These are phyloP conservation scores for Suhomyces canberraensis DNA, from an alignment of 805 yeast genomes.

Conservation along the genomic window DNA sequence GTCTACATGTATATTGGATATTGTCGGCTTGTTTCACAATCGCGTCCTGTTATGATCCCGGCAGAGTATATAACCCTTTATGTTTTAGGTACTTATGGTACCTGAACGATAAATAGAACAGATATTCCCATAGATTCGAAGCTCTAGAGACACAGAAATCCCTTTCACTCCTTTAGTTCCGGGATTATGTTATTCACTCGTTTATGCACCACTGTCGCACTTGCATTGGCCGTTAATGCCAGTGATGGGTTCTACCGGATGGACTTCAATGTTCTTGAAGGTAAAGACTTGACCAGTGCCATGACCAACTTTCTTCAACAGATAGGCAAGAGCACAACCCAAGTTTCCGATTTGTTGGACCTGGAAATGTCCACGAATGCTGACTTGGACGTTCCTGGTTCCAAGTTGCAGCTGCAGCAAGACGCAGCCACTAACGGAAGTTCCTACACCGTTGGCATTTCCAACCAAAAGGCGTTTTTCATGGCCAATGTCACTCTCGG, in stretches of 20 bases:
- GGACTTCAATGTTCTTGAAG: conserved; percentile 24
- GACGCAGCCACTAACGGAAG: neutral
- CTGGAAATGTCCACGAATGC: neutral
- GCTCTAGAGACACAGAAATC: no score
- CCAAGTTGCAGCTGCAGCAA: neutral
- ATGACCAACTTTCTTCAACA: conserved; percentile 11
- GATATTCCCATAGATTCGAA: no score
- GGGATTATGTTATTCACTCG: conserved; percentile 6
- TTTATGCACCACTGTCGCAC: conserved; percentile 6
- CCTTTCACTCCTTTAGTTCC: no score
- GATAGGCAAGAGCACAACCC: neutral
- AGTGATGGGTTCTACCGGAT: conserved; percentile 20
- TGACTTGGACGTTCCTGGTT: neutral
- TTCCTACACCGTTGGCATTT: conserved; percentile 5
- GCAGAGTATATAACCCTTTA: no score
- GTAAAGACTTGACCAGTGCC: conserved; percentile 18
- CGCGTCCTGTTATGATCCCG: no score
- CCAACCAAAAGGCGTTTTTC: conserved; percentile 14
- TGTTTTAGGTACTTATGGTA: no score
- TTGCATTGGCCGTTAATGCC: conserved; percentile 10
- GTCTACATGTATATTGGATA: no score
- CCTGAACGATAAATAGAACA: no score
- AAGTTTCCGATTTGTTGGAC: neutral
- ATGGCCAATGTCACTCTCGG: conserved; percentile 41
- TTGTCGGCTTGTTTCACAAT: no score